Evolutionary conservation across 1,284 basidiomycete genomes (phyloP).

Genomic region (Dichomitus squalens): DNA sequence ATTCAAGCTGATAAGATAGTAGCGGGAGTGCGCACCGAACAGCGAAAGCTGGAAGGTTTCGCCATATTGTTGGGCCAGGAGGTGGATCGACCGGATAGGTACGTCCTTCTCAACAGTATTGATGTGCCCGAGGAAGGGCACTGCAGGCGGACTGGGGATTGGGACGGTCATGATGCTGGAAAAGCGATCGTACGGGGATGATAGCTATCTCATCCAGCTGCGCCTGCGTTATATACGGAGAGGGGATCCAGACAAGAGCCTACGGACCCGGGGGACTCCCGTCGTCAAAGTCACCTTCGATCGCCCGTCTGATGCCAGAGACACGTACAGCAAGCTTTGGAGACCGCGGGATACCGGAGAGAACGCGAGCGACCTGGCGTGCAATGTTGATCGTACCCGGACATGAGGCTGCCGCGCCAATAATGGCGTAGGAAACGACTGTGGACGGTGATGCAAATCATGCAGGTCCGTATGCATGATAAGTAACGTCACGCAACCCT

Average conservation of each 20-base stretch:
- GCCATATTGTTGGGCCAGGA: conserved; percentile 47
- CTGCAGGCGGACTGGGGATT: conserved; percentile 43
- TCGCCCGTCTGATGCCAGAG: too few relatives aligned
- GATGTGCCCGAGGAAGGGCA: conserved; percentile 50
- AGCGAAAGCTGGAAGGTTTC: conserved; percentile 47
- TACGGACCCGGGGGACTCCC: too few relatives aligned
- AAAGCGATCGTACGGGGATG: neutral
- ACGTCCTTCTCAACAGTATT: conserved; percentile 42
- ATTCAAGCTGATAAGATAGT: neutral
- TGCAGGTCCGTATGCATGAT: too few relatives aligned
- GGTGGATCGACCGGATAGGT: conserved; percentile 39
- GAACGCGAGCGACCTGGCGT: too few relatives aligned
- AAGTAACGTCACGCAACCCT: too few relatives aligned
- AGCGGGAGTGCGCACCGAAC: conserved; percentile 32
- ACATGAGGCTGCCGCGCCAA: too few relatives aligned
- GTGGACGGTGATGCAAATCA: neutral
- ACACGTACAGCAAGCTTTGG: too few relatives aligned
- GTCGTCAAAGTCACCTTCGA: too few relatives aligned
- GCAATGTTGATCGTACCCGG: too few relatives aligned
- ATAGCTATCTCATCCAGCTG: neutral
- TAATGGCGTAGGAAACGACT: too few relatives aligned
- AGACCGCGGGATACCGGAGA: too few relatives aligned
- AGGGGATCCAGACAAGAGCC: too few relatives aligned
- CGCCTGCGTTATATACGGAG: neutral
- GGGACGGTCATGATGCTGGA: conserved; percentile 26